These are phyloP conservation scores for Neofusicoccum kwambonambiense DNA, from an alignment of 2,329 filamentous ascomycete species.

Conservation along the genomic window DNA sequence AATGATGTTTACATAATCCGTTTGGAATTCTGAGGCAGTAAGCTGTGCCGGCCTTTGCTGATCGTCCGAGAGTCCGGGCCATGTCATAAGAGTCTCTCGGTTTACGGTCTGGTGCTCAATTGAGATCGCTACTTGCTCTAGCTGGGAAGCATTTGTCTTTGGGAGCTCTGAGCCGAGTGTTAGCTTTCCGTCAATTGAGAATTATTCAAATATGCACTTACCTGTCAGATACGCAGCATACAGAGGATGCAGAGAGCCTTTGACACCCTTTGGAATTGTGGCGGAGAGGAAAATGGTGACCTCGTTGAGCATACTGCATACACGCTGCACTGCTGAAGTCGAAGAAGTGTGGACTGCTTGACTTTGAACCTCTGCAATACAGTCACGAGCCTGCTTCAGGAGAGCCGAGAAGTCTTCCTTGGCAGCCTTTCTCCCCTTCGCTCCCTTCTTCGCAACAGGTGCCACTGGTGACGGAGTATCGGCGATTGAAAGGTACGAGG, in stretches of 20 bases:
- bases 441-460: neutral
- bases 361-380: conserved; percentile 63
- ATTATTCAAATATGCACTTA: neutral
- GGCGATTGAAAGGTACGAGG: conserved; percentile 11
- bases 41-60: conserved; percentile 36
- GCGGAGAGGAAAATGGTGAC: conserved; percentile 42
- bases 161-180: conserved; percentile 57
- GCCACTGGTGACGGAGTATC: conserved; percentile 23
- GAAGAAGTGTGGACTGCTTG: conserved; percentile 54
- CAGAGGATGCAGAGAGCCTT: conserved; percentile 37
- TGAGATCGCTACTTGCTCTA: conserved; percentile 59
- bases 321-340: conserved; percentile 56
- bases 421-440: conserved; percentile 17
- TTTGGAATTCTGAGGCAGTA: conserved; percentile 60
- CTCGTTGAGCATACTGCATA: conserved; percentile 36
- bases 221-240: conserved; percentile 39
- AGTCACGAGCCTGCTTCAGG: conserved; percentile 64
- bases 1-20: conserved; percentile 80
- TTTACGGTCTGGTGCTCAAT: conserved; percentile 47
- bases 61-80: conserved; percentile 37
- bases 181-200: conserved; percentile 28
- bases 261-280: conserved; percentile 29
- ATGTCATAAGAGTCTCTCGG: conserved; percentile 37
- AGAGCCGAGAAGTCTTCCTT: conserved; percentile 55
- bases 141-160: conserved; percentile 65